Evolutionary conservation across 1,284 basidiomycete species (phyloP).

Genomic region (Malassezia dermatis): DNA sequence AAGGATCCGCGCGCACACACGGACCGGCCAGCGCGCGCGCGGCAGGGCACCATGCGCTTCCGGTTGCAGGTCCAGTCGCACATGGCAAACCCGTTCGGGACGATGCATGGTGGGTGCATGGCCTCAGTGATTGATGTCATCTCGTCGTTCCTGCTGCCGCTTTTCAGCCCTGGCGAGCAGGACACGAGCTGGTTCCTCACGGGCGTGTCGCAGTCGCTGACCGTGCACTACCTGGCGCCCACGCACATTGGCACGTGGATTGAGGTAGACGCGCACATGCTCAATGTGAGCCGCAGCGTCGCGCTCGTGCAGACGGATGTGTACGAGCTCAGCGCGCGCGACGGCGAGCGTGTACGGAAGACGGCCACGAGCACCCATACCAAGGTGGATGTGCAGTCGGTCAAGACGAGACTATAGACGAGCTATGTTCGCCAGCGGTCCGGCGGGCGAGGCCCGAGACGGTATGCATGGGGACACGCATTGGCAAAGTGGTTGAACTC

Average conservation of each 20-base stretch:
- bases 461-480: conserved; percentile 34
- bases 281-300: conserved; percentile 27
- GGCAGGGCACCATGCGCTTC: conserved; percentile 3
- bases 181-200: conserved; percentile 34
- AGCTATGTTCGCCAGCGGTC: not conserved
- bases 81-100: conserved; percentile 13
- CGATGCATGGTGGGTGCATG: conserved; percentile 14
- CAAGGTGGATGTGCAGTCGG: conserved; percentile 6
- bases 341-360: conserved; percentile 5
- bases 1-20: conserved; percentile 1
- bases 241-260: conserved; percentile 30
- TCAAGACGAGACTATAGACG: conserved; percentile 1
- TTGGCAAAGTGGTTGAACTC: conserved; percentile 45
- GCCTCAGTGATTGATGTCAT: conserved; percentile 12
- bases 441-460: conserved; percentile 20
- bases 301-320: conserved; percentile 29
- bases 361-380: conserved; percentile 4
- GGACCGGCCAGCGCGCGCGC: conserved; percentile 11
- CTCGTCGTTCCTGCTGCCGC: conserved; percentile 19
- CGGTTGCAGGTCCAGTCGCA: conserved; percentile 3
- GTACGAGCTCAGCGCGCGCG: conserved; percentile 13
- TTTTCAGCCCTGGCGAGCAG: conserved; percentile 17
- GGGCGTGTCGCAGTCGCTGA: conserved; percentile 40
- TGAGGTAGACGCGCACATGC: conserved; percentile 30
- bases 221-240: conserved; percentile 34